These are phyloP conservation scores for Cordyceps pruinosa DNA, from an alignment of 2,329 filamentous ascomycete genomes.

Conservation along the genomic window DNA sequence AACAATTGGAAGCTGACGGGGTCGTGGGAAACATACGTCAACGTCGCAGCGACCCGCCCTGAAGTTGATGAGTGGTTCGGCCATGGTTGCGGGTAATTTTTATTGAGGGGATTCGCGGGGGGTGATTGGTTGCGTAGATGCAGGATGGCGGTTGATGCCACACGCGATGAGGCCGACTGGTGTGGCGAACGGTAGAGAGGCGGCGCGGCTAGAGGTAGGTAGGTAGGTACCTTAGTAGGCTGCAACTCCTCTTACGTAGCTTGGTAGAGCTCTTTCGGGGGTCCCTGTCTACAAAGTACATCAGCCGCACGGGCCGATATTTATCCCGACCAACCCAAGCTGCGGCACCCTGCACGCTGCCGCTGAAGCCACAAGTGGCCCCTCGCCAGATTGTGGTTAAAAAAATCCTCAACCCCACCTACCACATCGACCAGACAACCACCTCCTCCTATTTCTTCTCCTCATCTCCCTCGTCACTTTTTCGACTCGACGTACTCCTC, in stretches of 20 bases:
- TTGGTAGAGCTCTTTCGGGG: constrained; percentile 4
- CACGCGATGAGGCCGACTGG: neutral
- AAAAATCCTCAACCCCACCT: constrained; percentile 38
- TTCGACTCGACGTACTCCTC: constrained; percentile 20
- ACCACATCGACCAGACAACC: constrained; percentile 31
- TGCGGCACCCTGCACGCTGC: neutral
- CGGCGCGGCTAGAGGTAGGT: neutral
- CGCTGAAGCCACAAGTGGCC: constrained; percentile 17
- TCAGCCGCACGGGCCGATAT: constrained; percentile 18
- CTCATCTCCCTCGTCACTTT: constrained; percentile 22
- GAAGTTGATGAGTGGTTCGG: constrained; percentile 84
- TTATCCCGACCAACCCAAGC: constrained; percentile 16
- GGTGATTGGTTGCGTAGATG: neutral
- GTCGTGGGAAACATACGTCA: constrained; percentile 52
- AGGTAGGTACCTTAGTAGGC: neutral
- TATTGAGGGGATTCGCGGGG: neutral
- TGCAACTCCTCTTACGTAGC: constrained; percentile 11
- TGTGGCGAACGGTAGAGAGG: neutral
- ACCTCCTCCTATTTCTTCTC: constrained; percentile 22
- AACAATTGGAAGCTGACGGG: neutral
- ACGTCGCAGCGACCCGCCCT: constrained; percentile 88
- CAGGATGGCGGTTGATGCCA: neutral
- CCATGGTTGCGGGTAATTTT: constrained; percentile 47
- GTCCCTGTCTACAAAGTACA: too few species aligned
- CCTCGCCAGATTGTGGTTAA: constrained; percentile 23